Percentiles rank a stretch among this genome's conserved stretches.
Conservation (phyloP, 78 protist genomes). For the Emiliania huxleyi region DNA sequence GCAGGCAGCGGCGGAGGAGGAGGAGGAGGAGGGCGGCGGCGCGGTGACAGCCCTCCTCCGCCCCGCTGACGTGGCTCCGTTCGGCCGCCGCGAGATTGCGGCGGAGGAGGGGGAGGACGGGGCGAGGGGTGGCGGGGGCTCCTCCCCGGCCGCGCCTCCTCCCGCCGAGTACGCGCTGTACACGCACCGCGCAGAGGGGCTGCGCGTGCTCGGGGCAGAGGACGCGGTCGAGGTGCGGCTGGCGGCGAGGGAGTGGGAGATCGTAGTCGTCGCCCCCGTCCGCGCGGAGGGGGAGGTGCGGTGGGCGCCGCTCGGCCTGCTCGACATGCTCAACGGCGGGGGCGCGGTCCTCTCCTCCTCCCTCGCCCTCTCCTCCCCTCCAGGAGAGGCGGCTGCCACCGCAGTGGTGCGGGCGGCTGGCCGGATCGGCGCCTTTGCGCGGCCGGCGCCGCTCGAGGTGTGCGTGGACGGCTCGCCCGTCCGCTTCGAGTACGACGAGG, state of each 20-base stretch:
- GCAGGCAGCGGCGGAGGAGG: no score
- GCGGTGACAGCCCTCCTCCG: background rate
- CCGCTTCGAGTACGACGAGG: background rate
- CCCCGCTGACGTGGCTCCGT: background rate
- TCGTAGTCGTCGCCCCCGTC: background rate
- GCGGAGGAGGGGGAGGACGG: background rate
- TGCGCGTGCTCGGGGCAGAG: background rate
- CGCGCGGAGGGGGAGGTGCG: background rate
- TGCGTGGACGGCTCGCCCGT: background rate
- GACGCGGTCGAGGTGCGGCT: background rate
- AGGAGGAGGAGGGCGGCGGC: background rate
- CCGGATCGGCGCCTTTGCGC: background rate
- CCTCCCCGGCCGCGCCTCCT: background rate
- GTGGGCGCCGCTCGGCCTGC: conserved; percentile 38
- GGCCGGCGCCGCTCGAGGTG: background rate
- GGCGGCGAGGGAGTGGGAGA: background rate
- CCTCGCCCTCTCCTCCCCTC: background rate
- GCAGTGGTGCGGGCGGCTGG: background rate
- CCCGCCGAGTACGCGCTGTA: background rate
- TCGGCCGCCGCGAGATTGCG: no score
- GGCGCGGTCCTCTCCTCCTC: conserved; percentile 29
- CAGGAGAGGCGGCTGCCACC: background rate
- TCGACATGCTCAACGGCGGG: conserved; percentile 42
- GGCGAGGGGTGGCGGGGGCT: no score
- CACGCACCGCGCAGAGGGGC: background rate